Percentiles rank a stretch among this genome's conserved stretches.
Conservation (phyloP, 1,284 basidiomycete species). For the Phaffia rhodozyma region DNA sequence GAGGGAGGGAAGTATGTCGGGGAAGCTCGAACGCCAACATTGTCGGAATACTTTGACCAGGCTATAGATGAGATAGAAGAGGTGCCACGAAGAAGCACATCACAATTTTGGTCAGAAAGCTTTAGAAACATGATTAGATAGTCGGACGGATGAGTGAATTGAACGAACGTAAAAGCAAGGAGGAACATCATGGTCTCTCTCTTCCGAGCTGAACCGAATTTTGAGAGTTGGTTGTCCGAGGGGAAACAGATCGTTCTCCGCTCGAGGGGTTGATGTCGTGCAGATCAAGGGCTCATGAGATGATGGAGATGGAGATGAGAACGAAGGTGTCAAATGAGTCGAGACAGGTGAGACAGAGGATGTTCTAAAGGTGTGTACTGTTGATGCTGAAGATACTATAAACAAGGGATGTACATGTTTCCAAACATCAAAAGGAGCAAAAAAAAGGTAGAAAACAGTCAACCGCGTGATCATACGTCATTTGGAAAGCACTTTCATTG, state of each 20-base stretch:
- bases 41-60: conserved; percentile 31
- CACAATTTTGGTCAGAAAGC: conserved; percentile 1
- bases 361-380: not conserved
- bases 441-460: no score
- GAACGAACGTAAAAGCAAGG: conserved; percentile 16
- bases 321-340: not conserved
- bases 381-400: not conserved
- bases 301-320: not conserved
- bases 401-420: no score
- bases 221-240: conserved; percentile 11
- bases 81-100: not conserved
- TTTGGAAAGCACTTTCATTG: no score
- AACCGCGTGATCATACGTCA: no score
- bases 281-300: not conserved
- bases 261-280: not conserved
- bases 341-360: not conserved
- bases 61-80: conserved; percentile 16
- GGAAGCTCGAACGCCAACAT: conserved; percentile 27
- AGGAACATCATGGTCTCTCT: conserved; percentile 11
- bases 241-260: conserved; percentile 9
- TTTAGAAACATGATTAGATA: not conserved
- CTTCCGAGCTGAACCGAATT: conserved; percentile 12
- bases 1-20: conserved; percentile 26
- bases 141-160: no score
- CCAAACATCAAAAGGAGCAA: no score